A percentile compares a stretch with the other conserved stretches of the same genome.
These are phyloP conservation scores for Auriscalpium microsporum DNA, from an alignment of 768 basidiomycete species.

Conservation along the genomic window DNA sequence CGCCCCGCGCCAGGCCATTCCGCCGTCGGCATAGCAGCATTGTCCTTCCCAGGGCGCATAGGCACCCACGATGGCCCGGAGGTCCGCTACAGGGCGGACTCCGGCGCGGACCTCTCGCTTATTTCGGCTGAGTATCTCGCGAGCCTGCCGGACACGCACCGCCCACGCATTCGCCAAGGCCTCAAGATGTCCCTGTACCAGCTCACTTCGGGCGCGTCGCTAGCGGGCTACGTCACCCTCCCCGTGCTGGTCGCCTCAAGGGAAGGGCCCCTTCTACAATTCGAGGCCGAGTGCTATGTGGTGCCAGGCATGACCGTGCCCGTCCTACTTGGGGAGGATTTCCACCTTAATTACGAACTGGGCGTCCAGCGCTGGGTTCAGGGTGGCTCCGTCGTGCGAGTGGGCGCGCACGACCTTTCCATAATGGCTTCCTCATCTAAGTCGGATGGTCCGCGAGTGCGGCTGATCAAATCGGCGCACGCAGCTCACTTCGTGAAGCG, in stretches of 20 bases:
- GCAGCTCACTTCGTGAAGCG: neutral
- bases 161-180: neutral
- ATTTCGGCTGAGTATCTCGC: neutral
- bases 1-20: neutral
- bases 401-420: neutral
- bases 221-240: neutral
- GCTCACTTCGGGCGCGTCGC: neutral
- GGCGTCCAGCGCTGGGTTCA: slow-evolving; percentile 5
- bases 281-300: slow-evolving; percentile 20
- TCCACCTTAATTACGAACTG: slow-evolving; percentile 19
- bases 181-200: neutral
- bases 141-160: neutral
- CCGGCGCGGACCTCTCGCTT: neutral
- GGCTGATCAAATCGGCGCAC: neutral
- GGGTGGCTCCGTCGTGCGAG: neutral
- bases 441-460: neutral
- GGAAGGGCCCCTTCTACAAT: neutral
- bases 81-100: neutral
- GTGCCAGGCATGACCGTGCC: slow-evolving; percentile 21
- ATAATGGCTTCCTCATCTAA: neutral
- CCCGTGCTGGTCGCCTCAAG: neutral
- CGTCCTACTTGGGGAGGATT: slow-evolving; percentile 24
- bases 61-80: neutral
- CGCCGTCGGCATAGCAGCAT: neutral
- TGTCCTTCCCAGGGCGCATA: neutral